These are phyloP conservation scores for Cladosporium velox DNA, from an alignment of 2,329 filamentous ascomycete genomes.

Conservation along the genomic window DNA sequence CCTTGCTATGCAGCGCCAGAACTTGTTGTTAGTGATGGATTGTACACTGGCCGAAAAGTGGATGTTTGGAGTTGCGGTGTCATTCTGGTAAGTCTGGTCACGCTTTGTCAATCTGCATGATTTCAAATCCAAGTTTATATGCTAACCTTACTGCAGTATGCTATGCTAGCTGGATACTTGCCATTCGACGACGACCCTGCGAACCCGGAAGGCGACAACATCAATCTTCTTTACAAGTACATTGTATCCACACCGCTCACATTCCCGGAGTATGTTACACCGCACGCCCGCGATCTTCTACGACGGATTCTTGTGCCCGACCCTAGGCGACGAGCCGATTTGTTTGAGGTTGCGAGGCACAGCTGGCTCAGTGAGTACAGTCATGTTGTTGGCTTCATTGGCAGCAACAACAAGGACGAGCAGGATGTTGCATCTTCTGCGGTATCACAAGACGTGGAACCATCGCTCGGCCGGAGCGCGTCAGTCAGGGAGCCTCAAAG, in stretches of 20 bases:
- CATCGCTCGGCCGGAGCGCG: constrained; percentile 76
- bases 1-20: constrained; percentile 97
- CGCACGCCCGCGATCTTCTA: constrained; percentile 88
- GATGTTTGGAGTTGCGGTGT: constrained; percentile 99
- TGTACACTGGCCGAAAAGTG: constrained; percentile 96
- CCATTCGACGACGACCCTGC: constrained; percentile 98
- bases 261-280: constrained; percentile 98
- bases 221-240: constrained; percentile 98
- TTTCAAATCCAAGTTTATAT: background rate
- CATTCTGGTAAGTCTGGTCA: constrained; percentile 72
- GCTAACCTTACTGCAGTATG: constrained; percentile 66
- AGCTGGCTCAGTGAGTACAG: constrained; percentile 98
- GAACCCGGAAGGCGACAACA: constrained; percentile 98
- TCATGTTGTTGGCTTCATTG: constrained; percentile 96
- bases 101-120: background rate
- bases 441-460: constrained; percentile 53
- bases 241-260: constrained; percentile 96
- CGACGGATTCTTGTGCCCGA: constrained; percentile 93
- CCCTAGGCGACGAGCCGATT: constrained; percentile 87
- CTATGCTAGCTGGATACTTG: constrained; percentile 96
- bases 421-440: constrained; percentile 82
- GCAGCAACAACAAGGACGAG: constrained; percentile 86
- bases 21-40: constrained; percentile 92
- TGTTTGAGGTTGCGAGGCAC: constrained; percentile 96
- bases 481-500: constrained; percentile 85